Base-by-base conservation (phyloP, 768 basidiomycete species). In the Cubamyces sp. region DNA sequence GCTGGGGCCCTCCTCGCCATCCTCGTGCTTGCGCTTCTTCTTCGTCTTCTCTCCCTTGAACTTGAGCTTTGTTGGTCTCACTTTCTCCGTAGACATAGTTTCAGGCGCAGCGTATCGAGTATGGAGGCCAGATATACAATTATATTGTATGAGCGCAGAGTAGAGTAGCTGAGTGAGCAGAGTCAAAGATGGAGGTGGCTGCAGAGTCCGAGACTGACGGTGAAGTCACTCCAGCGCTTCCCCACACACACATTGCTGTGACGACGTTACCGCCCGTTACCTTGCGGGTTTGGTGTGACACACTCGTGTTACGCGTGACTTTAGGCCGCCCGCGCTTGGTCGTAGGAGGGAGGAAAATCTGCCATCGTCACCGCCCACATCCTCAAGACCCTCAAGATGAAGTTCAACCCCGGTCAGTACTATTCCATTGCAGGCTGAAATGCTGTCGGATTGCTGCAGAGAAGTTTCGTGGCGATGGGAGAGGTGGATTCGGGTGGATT, bases 21-120 rank as follows among this genome's bases (percentile, higher is more conserved):
- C 78, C 14, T 86, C 84, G 66, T 86, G 79, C 71, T 87, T 92
- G 54, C 91, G 82, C 72, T 94, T 94, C 81, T 91, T 93, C 79
- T 85, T 87, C 1, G 81, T 74, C 75, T 92, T 92, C 50, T 95
- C 93, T 8, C 93, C 93, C 71, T 96, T 96, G 77, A 95, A 95
- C 68, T 86, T 91, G 65, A 95, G 86, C 70, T 88, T 92, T 14
- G 84, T 85, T 2, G 90, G 83, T 64, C 88, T 87, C 30, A 86
- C 79, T 71, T 84, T 85, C 61, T 78, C 74, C 7, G 73, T 51
- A 45, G 74, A 72, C 77, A 78, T 78, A 62, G 48, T 34, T 34
- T 5, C 14, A 47, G 9, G 28, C 23, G 39, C 23, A 19, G 26
- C 14, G 54, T 6, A 9, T 34, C 9, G 11, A 6, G 11, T 6